A percentile compares a stretch with the other conserved stretches of the same genome.
phyloP scores from a whole-genome alignment of 768 basidiomycete genomes.

The Melanogaster broomeanus region DNA sequence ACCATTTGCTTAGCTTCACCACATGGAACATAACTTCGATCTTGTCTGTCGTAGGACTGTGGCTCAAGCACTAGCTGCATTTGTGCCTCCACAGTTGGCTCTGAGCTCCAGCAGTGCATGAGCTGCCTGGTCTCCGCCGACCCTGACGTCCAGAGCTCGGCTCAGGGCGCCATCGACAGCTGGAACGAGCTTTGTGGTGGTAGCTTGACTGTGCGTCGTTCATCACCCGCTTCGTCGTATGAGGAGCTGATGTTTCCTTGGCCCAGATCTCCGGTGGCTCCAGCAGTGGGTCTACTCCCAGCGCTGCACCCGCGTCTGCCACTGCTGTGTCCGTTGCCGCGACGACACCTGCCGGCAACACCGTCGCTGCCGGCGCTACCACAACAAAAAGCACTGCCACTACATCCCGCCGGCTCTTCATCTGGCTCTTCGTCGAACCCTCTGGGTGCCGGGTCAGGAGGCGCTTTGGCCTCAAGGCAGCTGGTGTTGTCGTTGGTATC shows the following conservation, averaged over 20 bases:
- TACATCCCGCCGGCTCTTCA: no score
- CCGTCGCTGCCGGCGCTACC: neutral
- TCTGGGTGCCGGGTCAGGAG: neutral
- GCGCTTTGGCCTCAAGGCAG: constrained; percentile 6
- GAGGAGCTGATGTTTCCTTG: neutral
- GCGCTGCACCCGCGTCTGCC: no score
- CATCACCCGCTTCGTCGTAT: neutral
- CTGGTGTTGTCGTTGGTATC: neutral
- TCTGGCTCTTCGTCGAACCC: constrained; percentile 3
- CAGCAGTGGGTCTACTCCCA: neutral
- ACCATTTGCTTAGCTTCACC: neutral
- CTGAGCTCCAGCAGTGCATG: constrained; percentile 19
- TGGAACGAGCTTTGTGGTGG: constrained; percentile 22
- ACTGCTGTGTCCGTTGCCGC: no score
- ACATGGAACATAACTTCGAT: neutral
- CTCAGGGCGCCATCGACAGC: constrained; percentile 7
- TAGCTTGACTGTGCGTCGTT: constrained; percentile 16
- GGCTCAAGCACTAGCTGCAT: constrained; percentile 1
- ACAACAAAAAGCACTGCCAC: neutral
- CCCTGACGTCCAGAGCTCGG: neutral
- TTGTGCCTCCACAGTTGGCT: constrained; percentile 13
- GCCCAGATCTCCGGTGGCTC: constrained; percentile 14
- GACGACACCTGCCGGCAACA: no score
- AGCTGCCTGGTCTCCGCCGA: constrained; percentile 12
- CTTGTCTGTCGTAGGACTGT: constrained; percentile 10